Percentiles rank a stretch among this genome's conserved stretches.
Evolutionary conservation across 2,329 filamentous ascomycete genomes (phyloP).

Genomic region (Teratosphaeria nubilosa): DNA sequence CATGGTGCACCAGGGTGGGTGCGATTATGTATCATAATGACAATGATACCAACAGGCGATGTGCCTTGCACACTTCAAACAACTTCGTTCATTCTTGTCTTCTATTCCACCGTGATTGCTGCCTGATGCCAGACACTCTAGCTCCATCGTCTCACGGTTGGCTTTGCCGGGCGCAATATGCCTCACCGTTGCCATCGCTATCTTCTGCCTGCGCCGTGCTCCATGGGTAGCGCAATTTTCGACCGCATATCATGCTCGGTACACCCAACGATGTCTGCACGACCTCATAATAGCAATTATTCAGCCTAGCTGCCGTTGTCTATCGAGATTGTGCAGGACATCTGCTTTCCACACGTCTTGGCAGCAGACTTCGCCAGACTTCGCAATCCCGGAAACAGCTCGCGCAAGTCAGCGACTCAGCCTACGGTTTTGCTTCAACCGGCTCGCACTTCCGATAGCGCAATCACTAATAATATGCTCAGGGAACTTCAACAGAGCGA

Average conservation of each 20-base stretch:
- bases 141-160: neutral
- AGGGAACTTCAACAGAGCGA: neutral
- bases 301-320: neutral
- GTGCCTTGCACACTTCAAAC: constrained; percentile 13
- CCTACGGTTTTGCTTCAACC: neutral
- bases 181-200: neutral
- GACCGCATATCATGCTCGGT: neutral
- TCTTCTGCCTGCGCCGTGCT: neutral
- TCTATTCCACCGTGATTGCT: neutral
- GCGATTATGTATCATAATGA: constrained; percentile 30
- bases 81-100: neutral
- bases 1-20: constrained; percentile 17
- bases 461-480: neutral
- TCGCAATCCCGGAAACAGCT: neutral
- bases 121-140: neutral
- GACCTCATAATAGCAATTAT: neutral
- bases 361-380: neutral
- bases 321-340: neutral
- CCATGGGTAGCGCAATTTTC: too few relatives aligned
- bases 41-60: constrained; percentile 23
- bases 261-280: neutral
- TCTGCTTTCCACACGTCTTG: neutral
- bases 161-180: neutral
- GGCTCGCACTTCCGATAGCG: neutral
- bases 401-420: neutral